Evolutionary conservation across 1,284 basidiomycete species (phyloP).

Genomic region (Tylopilus orsonianus): DNA sequence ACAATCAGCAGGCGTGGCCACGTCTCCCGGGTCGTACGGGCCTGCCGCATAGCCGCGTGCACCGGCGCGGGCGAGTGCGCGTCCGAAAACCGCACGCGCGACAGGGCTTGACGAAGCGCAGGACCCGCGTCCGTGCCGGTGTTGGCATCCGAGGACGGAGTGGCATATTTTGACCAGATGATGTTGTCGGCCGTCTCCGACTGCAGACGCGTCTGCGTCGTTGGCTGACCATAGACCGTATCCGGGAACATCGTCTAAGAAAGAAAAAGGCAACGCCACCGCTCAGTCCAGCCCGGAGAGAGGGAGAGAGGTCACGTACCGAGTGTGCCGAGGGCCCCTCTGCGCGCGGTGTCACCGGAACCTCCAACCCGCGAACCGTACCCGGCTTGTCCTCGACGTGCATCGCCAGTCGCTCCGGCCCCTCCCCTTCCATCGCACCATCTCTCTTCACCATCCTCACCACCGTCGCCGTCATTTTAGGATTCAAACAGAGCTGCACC

Average conservation of each 20-base stretch:
- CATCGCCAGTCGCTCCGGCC: neutral
- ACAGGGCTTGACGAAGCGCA: conserved; percentile 28
- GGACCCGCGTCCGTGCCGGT: conserved; percentile 25
- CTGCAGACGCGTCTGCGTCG: conserved; percentile 53
- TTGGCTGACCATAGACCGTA: conserved; percentile 62
- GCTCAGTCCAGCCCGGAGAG: neutral
- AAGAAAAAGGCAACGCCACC: neutral
- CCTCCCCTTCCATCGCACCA: neutral
- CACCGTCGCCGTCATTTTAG: conserved; percentile 68
- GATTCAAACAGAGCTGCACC: conserved; percentile 75
- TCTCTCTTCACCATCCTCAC: conserved; percentile 32
- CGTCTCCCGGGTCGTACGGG: conserved; percentile 27
- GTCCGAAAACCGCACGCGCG: conserved; percentile 57
- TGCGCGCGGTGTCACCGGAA: neutral
- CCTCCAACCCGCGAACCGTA: neutral
- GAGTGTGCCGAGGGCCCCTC: conserved; percentile 1
- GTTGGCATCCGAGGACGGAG: conserved; percentile 8
- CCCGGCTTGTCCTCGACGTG: neutral
- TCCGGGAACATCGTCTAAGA: conserved; percentile 51
- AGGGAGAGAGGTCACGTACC: conserved; percentile 16
- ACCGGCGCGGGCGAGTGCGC: conserved; percentile 50
- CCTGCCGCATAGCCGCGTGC: conserved; percentile 49
- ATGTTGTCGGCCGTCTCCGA: conserved; percentile 76
- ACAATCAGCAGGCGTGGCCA: conserved; percentile 52
- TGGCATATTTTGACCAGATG: conserved; percentile 57